These are phyloP conservation scores for Boletellus deceptivus DNA, from an alignment of 1,284 basidiomycete genomes.

Conservation along the genomic window DNA sequence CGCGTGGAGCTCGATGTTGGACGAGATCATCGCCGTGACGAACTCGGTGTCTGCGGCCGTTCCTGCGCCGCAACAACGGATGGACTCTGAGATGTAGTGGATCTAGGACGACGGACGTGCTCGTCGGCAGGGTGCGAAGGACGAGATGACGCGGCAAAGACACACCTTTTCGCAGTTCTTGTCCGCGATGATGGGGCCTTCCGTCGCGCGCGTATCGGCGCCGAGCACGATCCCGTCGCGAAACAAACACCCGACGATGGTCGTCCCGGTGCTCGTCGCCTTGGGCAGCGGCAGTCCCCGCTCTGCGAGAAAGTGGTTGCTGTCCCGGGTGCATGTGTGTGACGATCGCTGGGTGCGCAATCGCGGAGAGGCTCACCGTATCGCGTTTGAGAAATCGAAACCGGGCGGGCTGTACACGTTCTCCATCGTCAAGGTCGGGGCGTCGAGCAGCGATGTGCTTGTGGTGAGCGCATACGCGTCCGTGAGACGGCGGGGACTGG, in stretches of 20 bases:
- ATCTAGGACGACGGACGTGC: slow-evolving; percentile 55
- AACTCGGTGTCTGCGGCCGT: slow-evolving; percentile 99
- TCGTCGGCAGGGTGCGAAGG: not conserved
- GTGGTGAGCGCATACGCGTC: slow-evolving; percentile 24
- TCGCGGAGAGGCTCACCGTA: slow-evolving; percentile 37
- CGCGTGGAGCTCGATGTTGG: slow-evolving; percentile 88
- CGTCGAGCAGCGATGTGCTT: not conserved
- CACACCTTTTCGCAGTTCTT: slow-evolving; percentile 99
- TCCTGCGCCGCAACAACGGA: slow-evolving; percentile 97
- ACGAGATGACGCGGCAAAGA: not conserved
- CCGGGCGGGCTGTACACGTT: slow-evolving; percentile 47
- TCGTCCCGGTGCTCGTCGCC: slow-evolving; percentile 95
- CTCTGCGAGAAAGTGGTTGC: slow-evolving; percentile 77
- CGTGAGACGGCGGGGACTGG: not conserved
- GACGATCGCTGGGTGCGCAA: not conserved
- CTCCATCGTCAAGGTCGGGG: slow-evolving; percentile 32
- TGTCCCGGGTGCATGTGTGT: not conserved
- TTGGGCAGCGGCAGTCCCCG: slow-evolving; percentile 71
- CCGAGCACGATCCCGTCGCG: slow-evolving; percentile 93
- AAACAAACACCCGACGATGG: slow-evolving; percentile 96
- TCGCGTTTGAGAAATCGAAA: slow-evolving; percentile 73
- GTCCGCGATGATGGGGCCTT: slow-evolving; percentile 94
- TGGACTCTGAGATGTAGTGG: slow-evolving; percentile 92
- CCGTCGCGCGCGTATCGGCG: slow-evolving; percentile 95
- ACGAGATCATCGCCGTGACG: slow-evolving; percentile 89